Base-by-base conservation (phyloP, 2,329 filamentous ascomycete genomes). In the Colletotrichum melonis region DNA sequence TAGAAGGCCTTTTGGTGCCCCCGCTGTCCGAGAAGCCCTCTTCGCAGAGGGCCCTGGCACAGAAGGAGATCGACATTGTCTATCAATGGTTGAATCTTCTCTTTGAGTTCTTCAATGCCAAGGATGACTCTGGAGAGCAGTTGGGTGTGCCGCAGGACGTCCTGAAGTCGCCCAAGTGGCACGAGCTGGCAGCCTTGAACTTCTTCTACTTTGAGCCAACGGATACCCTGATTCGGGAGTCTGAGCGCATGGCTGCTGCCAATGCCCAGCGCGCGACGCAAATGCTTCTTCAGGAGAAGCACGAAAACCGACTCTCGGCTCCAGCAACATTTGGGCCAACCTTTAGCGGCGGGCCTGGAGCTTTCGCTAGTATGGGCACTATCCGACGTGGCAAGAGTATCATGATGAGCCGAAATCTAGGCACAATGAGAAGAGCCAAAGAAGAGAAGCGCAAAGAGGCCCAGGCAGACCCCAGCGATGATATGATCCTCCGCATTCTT, bases 171-270 rank as follows among this genome's bases (percentile, higher is more conserved):
- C 94, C 96, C 80, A 99, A 99, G 88, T 99, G 98, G 87, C 95
- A 98, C 86, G 97, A 99, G 82, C 91, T 99, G 67, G 94, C 97
- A 76, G 96, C 95, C 75, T 90, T 99, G 75, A 97, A 98, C 86
- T 99, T 98, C 88, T 99, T 98, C 88, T 99, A 99, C 86, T 97
- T 97, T 80, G 95, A 98, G 79, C 90, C 93, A 38, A 97, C 95
- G 1, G 94, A 97, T 74, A 95, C 94, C 78, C 89, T 99, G 14
- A 95, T 98, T 78, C 93, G 96, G 63, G 97, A 95, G n/a, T 98
- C 95, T 3, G 97, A 99, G 83, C 91, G 94, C 69, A 99, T 99
- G 94, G 96, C 95, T 4, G 92, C 94, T 2, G 95, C 95, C 54
- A 97, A 93, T 4, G 93, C 93, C 11, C 90, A 94, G 73, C 91